These are phyloP conservation scores for Aspergillus cavernicola DNA, from an alignment of 495 filamentous ascomycete genomes.

Conservation along the genomic window DNA sequence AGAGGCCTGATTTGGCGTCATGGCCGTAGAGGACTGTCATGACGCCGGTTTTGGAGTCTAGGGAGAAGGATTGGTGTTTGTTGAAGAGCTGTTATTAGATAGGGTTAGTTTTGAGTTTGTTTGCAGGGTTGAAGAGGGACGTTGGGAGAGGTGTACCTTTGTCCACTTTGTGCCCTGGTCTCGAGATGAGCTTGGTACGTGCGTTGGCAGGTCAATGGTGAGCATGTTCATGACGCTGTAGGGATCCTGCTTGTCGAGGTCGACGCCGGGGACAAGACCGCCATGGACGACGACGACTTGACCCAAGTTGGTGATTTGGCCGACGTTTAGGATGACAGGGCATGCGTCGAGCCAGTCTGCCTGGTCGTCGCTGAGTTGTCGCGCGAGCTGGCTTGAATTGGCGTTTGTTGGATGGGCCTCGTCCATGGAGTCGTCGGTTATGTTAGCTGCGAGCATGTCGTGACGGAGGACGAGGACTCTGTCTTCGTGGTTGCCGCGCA, in stretches of 20 bases:
- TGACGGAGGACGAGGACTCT: constrained; percentile 57
- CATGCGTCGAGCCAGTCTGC: constrained; percentile 64
- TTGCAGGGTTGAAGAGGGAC: not conserved
- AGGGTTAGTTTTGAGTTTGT: not conserved
- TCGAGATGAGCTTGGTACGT: constrained; percentile 54
- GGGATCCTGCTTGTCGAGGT: constrained; percentile 71
- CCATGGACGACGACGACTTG: constrained; percentile 77
- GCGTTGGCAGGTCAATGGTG: constrained; percentile 61
- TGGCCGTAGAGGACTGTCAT: constrained; percentile 81
- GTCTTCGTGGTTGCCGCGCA: constrained; percentile 95
- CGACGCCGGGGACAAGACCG: constrained; percentile 71
- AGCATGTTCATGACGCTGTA: constrained; percentile 89
- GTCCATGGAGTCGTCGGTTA: constrained; percentile 15
- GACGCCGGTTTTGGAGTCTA: constrained; percentile 23
- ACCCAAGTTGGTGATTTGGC: constrained; percentile 51
- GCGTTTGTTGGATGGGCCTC: constrained; percentile 22
- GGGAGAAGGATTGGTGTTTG: constrained; percentile 43
- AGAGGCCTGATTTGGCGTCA: constrained; percentile 68
- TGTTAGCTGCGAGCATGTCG: constrained; percentile 30
- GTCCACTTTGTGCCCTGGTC: constrained; percentile 61
- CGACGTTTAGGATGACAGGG: constrained; percentile 72
- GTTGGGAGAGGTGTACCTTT: constrained; percentile 42
- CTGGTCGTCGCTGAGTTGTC: constrained; percentile 54
- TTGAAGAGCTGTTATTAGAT: constrained; percentile 48
- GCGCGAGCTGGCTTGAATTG: constrained; percentile 47